Evolutionary conservation across 495 filamentous ascomycete species (phyloP), one percentile per base, ranked within the genome.

Genomic region (Penicillium antarcticum): DNA sequence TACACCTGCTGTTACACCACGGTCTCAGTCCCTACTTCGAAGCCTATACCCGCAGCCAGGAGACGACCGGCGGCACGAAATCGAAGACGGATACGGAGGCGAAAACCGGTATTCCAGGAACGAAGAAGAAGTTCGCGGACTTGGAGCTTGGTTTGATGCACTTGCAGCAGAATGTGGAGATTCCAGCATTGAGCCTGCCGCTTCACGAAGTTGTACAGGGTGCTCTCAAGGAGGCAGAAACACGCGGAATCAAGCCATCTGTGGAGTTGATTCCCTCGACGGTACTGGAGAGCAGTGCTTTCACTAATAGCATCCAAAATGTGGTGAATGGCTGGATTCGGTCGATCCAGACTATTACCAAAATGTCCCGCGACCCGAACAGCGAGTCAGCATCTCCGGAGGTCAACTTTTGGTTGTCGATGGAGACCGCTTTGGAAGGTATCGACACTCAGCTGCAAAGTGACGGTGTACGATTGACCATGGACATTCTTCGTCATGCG

Each of bases 301-400:
- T 97, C 57, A 83, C 96, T 46, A 99, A 99, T 67, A 92, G 86
- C 53, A 77, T 99, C 23, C 95, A 97, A 63, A 87, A 88, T 45
- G 91, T 82, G 12, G 94, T 96, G 41, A 97, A 96, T 72, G 82
- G 84, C 55, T 99, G 94, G 94, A 97, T 97, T 69, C 91, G 95
- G 72, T 95, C 92, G 9, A 97, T 99, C 52, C 91, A 95, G 69
- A 86, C 87, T n/a, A 92, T 97, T 62, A 97, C 94, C 12, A 94
- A 91, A 72, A 87, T 95, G 76, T 87, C 90, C 31, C 81, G 91
- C 55, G 94, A 97, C 59, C 86, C 89, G 5, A 84, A 86, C 26
- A 91, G 87, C 39, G 90, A 91, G 6, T 94, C 89, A 29, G 95
- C 94, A 10, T 89, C 87, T 16, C 95, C 97, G 65, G 94, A 99